Conservation (phyloP, 169 alveolate species). For the Plasmodium billcollinsi region DNA sequence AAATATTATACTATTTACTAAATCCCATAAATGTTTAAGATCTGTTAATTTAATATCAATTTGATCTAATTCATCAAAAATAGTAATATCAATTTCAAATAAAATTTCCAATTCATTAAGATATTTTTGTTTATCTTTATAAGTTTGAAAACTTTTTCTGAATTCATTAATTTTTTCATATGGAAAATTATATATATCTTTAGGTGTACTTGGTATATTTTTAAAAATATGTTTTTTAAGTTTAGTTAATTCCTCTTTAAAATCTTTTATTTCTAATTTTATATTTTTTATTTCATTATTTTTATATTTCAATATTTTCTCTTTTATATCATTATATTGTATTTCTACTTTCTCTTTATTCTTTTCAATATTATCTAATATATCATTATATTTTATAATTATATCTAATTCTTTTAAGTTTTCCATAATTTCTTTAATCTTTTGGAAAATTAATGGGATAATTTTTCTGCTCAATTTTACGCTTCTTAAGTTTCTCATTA, state of each 20-base stretch:
- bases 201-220: conserved; percentile 78
- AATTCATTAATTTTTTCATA: conserved; percentile 87
- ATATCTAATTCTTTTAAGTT: conserved; percentile 54
- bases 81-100: conserved; percentile 93
- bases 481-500: conserved; percentile 65
- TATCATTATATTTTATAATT: conserved; percentile 60
- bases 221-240: conserved; percentile 81
- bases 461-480: conserved; percentile 63
- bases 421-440: conserved; percentile 57
- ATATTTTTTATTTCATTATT: conserved; percentile 68
- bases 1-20: conserved; percentile 88
- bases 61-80: conserved; percentile 93
- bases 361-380: conserved; percentile 72
- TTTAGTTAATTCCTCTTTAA: conserved; percentile 78
- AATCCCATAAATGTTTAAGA: conserved; percentile 95
- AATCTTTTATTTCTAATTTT: conserved; percentile 34
- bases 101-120: conserved; percentile 94
- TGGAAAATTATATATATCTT: conserved; percentile 79
- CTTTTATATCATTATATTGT: conserved; percentile 89
- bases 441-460: conserved; percentile 61
- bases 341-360: conserved; percentile 91
- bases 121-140: conserved; percentile 89
- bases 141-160: conserved; percentile 84
- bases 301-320: conserved; percentile 82
- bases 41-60: conserved; percentile 90